These are phyloP conservation scores for Fusarium nurragi DNA, from an alignment of 2,329 filamentous ascomycete genomes.

Conservation along the genomic window DNA sequence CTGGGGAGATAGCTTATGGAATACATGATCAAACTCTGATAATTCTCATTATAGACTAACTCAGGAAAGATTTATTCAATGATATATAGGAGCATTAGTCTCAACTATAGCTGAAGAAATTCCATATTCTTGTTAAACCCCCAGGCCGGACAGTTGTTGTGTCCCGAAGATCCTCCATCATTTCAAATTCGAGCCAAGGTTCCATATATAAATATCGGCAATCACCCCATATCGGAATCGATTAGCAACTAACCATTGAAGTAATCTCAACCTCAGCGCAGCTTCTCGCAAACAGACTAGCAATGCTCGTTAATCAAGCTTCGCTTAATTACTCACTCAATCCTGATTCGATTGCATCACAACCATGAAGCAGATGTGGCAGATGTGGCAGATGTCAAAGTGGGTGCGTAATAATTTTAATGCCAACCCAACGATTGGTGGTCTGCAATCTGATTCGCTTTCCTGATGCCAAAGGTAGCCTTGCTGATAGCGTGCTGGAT, in stretches of 20 bases:
- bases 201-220: conserved; percentile 7
- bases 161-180: background rate
- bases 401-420: conserved; percentile 26
- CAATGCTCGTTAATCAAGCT: conserved; percentile 8
- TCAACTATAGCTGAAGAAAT: background rate
- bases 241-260: background rate
- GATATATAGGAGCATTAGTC: background rate
- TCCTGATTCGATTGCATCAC: background rate
- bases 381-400: conserved; percentile 29
- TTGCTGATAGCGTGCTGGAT: conserved; percentile 13
- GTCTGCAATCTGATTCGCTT: background rate
- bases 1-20: background rate
- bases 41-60: background rate
- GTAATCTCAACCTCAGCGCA: background rate
- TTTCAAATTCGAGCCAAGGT: background rate
- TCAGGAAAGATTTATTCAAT: too few species aligned
- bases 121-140: too few species aligned
- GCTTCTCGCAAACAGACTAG: conserved; percentile 1
- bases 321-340: conserved; percentile 20
- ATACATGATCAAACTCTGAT: background rate
- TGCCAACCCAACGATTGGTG: conserved; percentile 26
- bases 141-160: background rate
- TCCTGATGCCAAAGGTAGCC: conserved; percentile 11
- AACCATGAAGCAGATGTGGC: conserved; percentile 17
- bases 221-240: conserved; percentile 21